A percentile compares a stretch with the other conserved stretches of the same genome.
These are phyloP conservation scores for Benincasa hispida DNA, from an alignment of 306 rosid species.

Conservation along the genomic window DNA sequence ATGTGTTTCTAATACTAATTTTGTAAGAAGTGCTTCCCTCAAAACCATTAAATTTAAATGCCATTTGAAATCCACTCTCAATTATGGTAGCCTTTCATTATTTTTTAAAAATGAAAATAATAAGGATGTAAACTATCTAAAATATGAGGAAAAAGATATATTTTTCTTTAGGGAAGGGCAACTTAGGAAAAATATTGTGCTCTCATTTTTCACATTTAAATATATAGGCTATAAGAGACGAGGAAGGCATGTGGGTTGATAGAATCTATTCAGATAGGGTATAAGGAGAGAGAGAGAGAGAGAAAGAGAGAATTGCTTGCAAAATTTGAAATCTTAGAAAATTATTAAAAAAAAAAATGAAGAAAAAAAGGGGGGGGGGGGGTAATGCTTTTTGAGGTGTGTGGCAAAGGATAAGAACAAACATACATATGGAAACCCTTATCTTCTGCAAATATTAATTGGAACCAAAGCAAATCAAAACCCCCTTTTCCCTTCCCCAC, in stretches of 20 bases:
- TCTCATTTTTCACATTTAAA: background rate
- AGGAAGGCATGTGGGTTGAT: background rate
- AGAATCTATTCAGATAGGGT: background rate
- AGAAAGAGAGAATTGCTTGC: background rate
- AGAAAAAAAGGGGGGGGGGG: background rate
- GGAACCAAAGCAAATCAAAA: background rate
- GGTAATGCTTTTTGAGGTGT: conserved; percentile 2
- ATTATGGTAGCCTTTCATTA: background rate
- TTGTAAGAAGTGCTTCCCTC: no score
- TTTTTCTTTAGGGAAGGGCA: background rate
- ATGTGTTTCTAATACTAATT: no score
- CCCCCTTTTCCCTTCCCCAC: background rate
- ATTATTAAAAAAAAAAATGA: background rate
- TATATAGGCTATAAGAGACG: background rate
- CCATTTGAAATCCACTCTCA: background rate
- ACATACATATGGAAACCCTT: conserved; percentile 1
- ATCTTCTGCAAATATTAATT: background rate
- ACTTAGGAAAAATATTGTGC: background rate
- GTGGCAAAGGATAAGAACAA: conserved; percentile 8
- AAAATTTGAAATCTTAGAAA: background rate
- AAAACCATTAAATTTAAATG: background rate
- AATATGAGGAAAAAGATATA: background rate
- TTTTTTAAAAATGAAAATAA: background rate
- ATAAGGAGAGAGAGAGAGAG: background rate
- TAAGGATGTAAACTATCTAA: background rate